These are phyloP conservation scores for Penicillium frequentans DNA, from an alignment of 2,329 filamentous ascomycete species.

Conservation along the genomic window DNA sequence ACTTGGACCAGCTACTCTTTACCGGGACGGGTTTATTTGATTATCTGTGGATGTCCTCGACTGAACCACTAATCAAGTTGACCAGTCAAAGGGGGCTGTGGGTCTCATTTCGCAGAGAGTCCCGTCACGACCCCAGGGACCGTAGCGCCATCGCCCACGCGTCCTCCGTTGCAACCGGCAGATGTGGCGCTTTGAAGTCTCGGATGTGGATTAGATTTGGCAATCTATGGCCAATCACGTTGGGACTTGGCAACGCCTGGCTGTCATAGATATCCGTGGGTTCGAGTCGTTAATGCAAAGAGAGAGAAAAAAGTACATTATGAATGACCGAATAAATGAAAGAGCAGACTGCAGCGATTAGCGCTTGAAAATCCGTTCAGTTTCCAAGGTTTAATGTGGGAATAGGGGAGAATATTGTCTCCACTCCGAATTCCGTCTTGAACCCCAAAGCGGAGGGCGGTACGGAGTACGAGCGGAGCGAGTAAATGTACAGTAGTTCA, in stretches of 20 bases:
- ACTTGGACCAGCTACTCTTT: not conserved
- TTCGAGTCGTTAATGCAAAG: not conserved
- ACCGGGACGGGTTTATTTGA: not conserved
- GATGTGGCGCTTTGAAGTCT: not conserved
- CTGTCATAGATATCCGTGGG: not conserved
- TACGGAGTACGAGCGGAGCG: not conserved
- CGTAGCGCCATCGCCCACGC: conserved; percentile 9
- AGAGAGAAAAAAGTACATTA: not conserved
- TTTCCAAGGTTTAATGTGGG: not conserved
- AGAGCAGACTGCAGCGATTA: not conserved
- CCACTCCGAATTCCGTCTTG: not conserved
- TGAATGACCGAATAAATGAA: not conserved
- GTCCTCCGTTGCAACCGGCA: not conserved
- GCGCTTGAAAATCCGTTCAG: not conserved
- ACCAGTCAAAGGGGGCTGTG: not conserved
- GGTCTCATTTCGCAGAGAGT: not conserved
- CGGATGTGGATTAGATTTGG: not conserved
- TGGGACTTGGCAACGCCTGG: not conserved
- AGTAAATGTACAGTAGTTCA: not conserved
- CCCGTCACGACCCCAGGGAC: not conserved
- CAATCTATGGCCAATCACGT: not conserved
- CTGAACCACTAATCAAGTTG: not conserved
- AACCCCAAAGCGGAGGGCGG: not conserved
- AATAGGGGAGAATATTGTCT: not conserved
- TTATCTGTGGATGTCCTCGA: not conserved